Conservation (phyloP, 352 stramenopile species). For the Globisporangium paddicum region DNA sequence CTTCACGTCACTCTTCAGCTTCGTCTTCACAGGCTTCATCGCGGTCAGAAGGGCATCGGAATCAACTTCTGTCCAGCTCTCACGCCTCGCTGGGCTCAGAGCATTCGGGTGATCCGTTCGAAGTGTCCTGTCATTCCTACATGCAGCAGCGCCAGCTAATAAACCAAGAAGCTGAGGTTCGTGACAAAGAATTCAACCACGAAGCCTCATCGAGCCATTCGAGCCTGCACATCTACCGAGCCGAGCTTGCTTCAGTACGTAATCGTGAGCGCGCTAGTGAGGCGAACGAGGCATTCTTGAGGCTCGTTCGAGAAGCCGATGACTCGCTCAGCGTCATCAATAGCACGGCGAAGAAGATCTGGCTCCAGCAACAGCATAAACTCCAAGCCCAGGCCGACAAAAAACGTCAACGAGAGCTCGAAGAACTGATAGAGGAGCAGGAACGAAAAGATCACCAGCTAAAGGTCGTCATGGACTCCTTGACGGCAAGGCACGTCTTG, state of each 20-base stretch:
- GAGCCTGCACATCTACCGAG: background rate
- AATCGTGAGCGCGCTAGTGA: background rate
- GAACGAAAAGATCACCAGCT: conserved; percentile 15
- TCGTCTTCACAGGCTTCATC: conserved; percentile 8
- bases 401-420: conserved; percentile 1
- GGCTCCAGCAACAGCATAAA: conserved; percentile 37
- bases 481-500: conserved; percentile 6
- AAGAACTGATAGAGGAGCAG: conserved; percentile 1
- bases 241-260: background rate
- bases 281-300: conserved; percentile 25
- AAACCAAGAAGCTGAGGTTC: background rate
- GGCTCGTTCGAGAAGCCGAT: conserved; percentile 49
- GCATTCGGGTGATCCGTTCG: conserved; percentile 1
- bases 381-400: conserved; percentile 3
- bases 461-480: conserved; percentile 24
- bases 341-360: conserved; percentile 40
- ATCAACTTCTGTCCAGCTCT: background rate
- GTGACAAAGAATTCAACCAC: background rate
- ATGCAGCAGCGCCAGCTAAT: conserved; percentile 8
- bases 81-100: background rate
- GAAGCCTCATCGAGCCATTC: background rate
- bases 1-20: background rate
- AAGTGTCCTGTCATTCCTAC: conserved; percentile 6
- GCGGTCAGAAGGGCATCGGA: background rate
- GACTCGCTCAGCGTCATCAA: conserved; percentile 77